Evolutionary conservation across 148 eudicot genomes (phyloP).

Genomic region (Spergularia marina): DNA sequence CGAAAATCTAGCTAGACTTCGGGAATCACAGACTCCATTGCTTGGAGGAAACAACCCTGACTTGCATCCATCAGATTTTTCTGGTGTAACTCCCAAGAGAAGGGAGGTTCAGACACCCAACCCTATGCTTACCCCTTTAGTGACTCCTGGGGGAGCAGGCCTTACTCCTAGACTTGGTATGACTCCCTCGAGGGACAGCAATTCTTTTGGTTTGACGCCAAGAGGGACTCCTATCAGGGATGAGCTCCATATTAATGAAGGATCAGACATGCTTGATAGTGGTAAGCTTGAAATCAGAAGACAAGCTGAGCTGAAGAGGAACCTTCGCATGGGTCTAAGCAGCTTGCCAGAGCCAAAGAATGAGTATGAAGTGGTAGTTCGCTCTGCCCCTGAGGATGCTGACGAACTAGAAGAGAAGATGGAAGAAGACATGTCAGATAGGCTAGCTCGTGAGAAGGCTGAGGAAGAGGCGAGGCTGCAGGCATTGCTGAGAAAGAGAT

Average conservation of each 20-base stretch:
- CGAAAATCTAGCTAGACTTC: constrained; percentile 79
- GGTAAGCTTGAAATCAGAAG: constrained; percentile 70
- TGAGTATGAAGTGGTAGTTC: constrained; percentile 87
- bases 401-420: constrained; percentile 89
- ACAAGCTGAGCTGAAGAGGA: constrained; percentile 77
- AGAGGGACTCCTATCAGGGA: constrained; percentile 96
- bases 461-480: constrained; percentile 90
- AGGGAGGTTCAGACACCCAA: constrained; percentile 92
- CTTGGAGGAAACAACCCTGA: constrained; percentile 96
- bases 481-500: constrained; percentile 80
- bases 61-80: constrained; percentile 94
- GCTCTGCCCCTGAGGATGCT: constrained; percentile 70
- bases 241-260: constrained; percentile 93
- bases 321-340: constrained; percentile 75
- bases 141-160: constrained; percentile 75
- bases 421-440: constrained; percentile 98
- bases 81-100: constrained; percentile 97
- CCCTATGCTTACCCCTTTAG: constrained; percentile 76
- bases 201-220: constrained; percentile 77
- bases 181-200: constrained; percentile 85
- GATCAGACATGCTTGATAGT: constrained; percentile 72
- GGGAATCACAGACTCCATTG: constrained; percentile 93
- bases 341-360: constrained; percentile 91
- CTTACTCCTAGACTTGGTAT: constrained; percentile 83
- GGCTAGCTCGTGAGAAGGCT: constrained; percentile 85